These are phyloP conservation scores for Amphicarpaea edgeworthii DNA, from an alignment of 306 rosid genomes.

Conservation along the genomic window DNA sequence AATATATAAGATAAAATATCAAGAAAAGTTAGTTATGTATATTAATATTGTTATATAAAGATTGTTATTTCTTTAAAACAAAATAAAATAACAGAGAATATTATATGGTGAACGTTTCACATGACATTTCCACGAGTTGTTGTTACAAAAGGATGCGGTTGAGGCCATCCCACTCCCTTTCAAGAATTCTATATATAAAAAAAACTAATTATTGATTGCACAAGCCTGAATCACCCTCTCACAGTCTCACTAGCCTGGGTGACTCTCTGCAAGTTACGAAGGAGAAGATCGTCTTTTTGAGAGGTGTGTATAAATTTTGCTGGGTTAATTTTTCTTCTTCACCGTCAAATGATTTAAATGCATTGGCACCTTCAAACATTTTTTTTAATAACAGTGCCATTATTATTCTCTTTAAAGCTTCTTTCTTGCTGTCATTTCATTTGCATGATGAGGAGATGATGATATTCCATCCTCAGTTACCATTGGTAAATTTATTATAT, in stretches of 20 bases:
- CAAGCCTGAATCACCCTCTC: slow-evolving; percentile 40
- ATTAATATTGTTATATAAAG: too few relatives aligned
- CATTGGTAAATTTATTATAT: slow-evolving; percentile 50
- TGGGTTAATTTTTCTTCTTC: slow-evolving; percentile 54
- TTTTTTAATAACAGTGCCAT: slow-evolving; percentile 39
- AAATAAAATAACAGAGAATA: not conserved
- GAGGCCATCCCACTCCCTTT: not conserved
- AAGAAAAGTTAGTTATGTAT: too few relatives aligned
- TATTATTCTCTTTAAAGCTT: slow-evolving; percentile 51
- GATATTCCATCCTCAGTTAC: slow-evolving; percentile 44
- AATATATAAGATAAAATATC: too few relatives aligned
- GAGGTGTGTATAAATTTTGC: not conserved
- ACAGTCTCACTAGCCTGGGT: not conserved
- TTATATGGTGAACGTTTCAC: slow-evolving; percentile 16
- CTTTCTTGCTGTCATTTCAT: slow-evolving; percentile 56
- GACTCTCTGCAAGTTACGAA: not conserved
- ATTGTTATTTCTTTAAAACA: not conserved
- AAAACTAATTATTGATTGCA: not conserved
- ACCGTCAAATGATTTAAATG: slow-evolving; percentile 14
- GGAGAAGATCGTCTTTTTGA: slow-evolving; percentile 39
- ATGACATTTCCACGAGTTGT: not conserved
- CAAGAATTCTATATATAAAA: slow-evolving; percentile 2
- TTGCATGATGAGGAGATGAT: slow-evolving; percentile 38
- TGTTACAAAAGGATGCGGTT: not conserved
- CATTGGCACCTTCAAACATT: slow-evolving; percentile 39